A percentile compares a stretch with the other conserved stretches of the same genome.
Evolutionary conservation across 352 stramenopile genomes (phyloP).

Genomic region (Phytophthora ohioensis): DNA sequence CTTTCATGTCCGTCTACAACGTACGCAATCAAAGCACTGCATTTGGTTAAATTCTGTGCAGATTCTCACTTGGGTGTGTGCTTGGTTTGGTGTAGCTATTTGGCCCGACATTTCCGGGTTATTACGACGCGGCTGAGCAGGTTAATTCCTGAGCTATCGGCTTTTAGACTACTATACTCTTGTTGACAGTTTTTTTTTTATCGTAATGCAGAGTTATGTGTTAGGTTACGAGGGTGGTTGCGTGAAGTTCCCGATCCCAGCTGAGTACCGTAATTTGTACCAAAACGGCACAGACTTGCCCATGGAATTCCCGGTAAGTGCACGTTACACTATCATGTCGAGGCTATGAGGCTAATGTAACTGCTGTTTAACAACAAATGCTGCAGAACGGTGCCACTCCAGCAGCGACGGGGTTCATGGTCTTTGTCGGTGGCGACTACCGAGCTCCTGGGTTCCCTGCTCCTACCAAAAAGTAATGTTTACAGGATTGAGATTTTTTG

Average conservation of each 20-base stretch:
- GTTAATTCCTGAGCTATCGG: constrained; percentile 31
- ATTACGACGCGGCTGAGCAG: constrained; percentile 72
- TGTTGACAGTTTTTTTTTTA: background rate
- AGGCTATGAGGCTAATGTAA: background rate
- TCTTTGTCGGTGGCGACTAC: constrained; percentile 70
- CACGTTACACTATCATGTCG: background rate
- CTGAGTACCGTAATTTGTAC: constrained; percentile 78
- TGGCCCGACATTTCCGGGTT: constrained; percentile 83
- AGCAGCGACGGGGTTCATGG: constrained; percentile 71
- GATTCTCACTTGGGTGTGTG: background rate
- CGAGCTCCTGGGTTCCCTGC: constrained; percentile 44
- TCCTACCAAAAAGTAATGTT: constrained; percentile 58
- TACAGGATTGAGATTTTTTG: background rate
- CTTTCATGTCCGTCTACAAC: constrained; percentile 91
- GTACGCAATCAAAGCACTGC: constrained; percentile 38
- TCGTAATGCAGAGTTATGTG: constrained; percentile 61
- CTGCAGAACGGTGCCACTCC: constrained; percentile 78
- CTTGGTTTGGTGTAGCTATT: constrained; percentile 61
- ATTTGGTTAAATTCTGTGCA: background rate
- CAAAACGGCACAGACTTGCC: constrained; percentile 79
- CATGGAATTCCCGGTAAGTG: constrained; percentile 79
- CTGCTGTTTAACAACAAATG: background rate
- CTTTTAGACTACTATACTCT: background rate
- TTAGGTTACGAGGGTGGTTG: constrained; percentile 78
- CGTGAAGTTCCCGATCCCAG: constrained; percentile 82